Base-by-base conservation (phyloP, 2,329 filamentous ascomycete species). In the Pseudogymnoascus sp. region DNA sequence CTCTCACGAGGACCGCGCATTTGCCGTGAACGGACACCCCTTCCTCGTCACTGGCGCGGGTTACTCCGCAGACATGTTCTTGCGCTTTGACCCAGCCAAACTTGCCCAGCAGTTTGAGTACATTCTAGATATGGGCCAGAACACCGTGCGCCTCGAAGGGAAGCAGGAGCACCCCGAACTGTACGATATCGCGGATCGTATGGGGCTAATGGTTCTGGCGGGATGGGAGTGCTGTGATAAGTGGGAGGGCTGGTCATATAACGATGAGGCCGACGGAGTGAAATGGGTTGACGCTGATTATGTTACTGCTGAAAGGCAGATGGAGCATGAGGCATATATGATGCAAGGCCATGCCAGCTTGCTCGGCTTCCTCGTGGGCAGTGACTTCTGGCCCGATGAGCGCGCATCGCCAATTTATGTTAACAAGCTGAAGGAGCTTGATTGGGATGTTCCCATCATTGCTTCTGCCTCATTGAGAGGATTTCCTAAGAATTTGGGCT, bases 191-290 rank as follows among this genome's bases (percentile, higher is more conserved):
- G 81, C 84, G 1, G 84, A 87, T 66, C 74, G 77, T 2, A 73
- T 85, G 67, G 85, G 85, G 0, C 67, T 87, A 36, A 85, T 88
- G 83, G 71, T 87, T 0, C 74, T 88, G 38, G 75, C 83, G 0
- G 85, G 85, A 0, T 88, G 84, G 84, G 84, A 87, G 64, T 88
- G 85, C 70, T 88, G 85, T 69, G 82, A 87, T 66, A 87, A 87
- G 69, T 88, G 85, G 85, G 85, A 88, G 68, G 81, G 79, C 0
- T 88, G 84, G 84, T 70, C 68, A 58, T 85, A 86, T 70, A 87
- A 87, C 66, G 70, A 80, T 10, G 80, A 87, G n/a, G 74, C 72
- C 0, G 63, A 68, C 8, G 78, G 76, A 0, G 67, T 72, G 3
- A 72, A 72, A 61, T 87, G 84, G 83, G 72, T 70, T 0, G 76